These are phyloP conservation scores for Keithomyces neogunnii DNA, from an alignment of 2,329 filamentous ascomycete genomes.

Conservation along the genomic window DNA sequence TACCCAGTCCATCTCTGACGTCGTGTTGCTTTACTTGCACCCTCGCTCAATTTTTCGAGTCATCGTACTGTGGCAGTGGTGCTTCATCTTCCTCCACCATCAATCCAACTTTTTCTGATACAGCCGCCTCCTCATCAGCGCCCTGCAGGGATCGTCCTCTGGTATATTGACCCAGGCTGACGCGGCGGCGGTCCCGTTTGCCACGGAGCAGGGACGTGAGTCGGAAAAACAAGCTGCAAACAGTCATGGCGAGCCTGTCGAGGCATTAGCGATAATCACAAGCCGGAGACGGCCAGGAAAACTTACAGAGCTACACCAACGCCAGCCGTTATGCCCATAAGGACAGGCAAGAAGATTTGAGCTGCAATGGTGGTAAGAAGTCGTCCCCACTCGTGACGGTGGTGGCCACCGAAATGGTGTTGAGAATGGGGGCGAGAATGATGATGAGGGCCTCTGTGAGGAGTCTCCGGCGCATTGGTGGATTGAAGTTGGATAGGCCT, in stretches of 20 bases:
- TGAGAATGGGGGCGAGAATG: constrained; percentile 1
- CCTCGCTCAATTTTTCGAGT: constrained; percentile 13
- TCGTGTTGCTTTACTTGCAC: background rate
- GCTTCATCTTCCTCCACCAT: constrained; percentile 29
- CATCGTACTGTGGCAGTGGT: constrained; percentile 16
- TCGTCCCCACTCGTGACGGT: constrained; percentile 28
- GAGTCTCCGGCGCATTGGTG: background rate
- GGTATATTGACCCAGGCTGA: constrained; percentile 7
- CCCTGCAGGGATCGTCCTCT: background rate
- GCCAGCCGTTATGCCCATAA: constrained; percentile 61
- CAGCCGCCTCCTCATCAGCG: constrained; percentile 5
- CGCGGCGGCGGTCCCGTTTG: constrained; percentile 6
- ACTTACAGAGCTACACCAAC: constrained; percentile 56
- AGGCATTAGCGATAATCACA: constrained; percentile 17
- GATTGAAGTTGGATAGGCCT: constrained; percentile 8
- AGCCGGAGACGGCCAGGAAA: background rate
- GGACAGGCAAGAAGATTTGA: constrained; percentile 58
- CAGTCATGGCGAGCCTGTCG: constrained; percentile 51
- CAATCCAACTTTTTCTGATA: constrained; percentile 43
- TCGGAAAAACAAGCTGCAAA: constrained; percentile 52
- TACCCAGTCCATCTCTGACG: background rate
- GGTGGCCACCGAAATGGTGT: constrained; percentile 15
- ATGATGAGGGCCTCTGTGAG: constrained; percentile 5
- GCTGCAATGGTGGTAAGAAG: constrained; percentile 48
- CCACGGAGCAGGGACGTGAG: constrained; percentile 42